Conservation (phyloP, 1,139 yeast genomes). For the Hyphopichia khmerensis region DNA sequence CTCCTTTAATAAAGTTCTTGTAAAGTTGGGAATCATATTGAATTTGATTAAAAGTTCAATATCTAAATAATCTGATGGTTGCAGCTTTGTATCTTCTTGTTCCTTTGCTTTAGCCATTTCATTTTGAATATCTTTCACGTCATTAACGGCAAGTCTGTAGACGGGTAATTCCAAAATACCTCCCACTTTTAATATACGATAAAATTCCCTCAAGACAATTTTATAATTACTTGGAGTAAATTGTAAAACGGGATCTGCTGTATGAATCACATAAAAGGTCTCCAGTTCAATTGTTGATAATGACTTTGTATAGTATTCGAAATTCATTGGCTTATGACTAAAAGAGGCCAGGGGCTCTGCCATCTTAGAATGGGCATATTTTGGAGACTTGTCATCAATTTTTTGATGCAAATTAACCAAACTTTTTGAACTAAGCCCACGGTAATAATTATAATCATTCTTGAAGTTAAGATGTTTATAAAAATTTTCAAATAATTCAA, state of each 20-base stretch:
- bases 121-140: background rate
- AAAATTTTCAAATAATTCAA: slow-evolving; percentile 20
- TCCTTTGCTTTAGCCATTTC: too few species aligned
- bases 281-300: slow-evolving; percentile 27
- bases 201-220: slow-evolving; percentile 30
- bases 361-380: slow-evolving; percentile 11
- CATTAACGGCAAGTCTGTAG: slow-evolving; percentile 19
- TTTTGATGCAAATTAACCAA: slow-evolving; percentile 28
- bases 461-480: slow-evolving; percentile 27
- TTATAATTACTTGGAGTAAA: slow-evolving; percentile 25
- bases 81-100: background rate
- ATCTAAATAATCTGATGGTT: slow-evolving; percentile 13
- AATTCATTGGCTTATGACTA: slow-evolving; percentile 35
- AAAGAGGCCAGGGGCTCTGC: slow-evolving; percentile 18
- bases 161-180: slow-evolving; percentile 38
- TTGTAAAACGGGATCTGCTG: slow-evolving; percentile 36
- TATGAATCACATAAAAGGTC: slow-evolving; percentile 37
- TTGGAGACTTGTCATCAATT: slow-evolving; percentile 22
- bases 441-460: slow-evolving; percentile 23
- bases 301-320: slow-evolving; percentile 32
- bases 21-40: slow-evolving; percentile 26
- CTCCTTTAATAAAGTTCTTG: slow-evolving; percentile 21
- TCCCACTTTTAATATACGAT: slow-evolving; percentile 35
- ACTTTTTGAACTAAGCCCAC: slow-evolving; percentile 23
- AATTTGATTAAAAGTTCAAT: slow-evolving; percentile 18